Conservation (phyloP, 805 yeast species). For the Myxozyma neglecta region DNA sequence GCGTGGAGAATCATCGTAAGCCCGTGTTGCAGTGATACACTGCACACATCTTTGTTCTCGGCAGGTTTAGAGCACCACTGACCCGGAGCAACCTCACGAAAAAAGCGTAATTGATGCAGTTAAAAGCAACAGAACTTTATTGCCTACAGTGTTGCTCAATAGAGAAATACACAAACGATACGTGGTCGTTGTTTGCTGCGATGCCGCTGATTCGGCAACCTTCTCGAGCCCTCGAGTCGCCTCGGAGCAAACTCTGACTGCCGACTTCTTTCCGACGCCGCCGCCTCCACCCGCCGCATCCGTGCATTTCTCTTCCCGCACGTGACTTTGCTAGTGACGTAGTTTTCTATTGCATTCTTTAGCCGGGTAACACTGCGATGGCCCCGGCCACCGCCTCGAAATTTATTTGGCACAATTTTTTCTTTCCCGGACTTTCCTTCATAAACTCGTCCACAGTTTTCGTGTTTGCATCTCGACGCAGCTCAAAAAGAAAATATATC, state of each 20-base stretch:
- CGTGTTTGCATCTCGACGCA: neutral
- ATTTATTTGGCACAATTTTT: conserved; percentile 11
- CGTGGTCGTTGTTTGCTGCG: neutral
- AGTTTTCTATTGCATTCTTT: conserved; percentile 26
- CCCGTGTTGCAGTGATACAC: too few species aligned
- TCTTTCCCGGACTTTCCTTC: neutral
- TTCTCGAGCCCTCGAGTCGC: neutral
- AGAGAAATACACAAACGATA: neutral
- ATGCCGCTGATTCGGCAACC: too few species aligned
- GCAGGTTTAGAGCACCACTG: too few species aligned
- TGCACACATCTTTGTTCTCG: too few species aligned
- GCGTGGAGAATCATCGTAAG: too few species aligned
- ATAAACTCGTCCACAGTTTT: neutral
- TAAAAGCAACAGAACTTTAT: neutral
- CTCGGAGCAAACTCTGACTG: neutral
- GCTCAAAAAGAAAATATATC: neutral
- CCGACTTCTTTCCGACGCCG: neutral
- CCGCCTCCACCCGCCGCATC: neutral
- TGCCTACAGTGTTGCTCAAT: too few species aligned
- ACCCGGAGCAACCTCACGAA: too few species aligned
- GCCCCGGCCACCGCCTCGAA: conserved; percentile 6
- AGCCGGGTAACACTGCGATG: conserved; percentile 22
- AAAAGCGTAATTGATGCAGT: neutral
- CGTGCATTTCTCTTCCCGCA: neutral
- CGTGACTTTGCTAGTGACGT: conserved; percentile 15